phyloP scores from a whole-genome alignment of 257 asterid genomes.

The Forsythia viridissima region DNA sequence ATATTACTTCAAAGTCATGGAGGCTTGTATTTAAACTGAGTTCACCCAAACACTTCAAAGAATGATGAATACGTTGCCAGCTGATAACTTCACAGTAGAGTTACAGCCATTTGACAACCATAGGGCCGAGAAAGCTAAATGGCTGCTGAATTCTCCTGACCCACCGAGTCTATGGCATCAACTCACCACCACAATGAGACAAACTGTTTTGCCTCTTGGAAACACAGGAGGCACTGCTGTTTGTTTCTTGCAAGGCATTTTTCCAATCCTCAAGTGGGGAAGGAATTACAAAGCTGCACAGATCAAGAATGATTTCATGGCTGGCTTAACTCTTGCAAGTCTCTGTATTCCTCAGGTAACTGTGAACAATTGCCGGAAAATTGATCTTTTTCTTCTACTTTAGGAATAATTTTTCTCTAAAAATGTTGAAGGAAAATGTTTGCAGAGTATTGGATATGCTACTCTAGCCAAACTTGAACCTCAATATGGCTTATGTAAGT shows the following conservation, averaged over 20 bases:
- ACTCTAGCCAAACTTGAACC: conserved; percentile 84
- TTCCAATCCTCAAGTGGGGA: conserved; percentile 81
- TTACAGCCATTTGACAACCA: conserved; percentile 37
- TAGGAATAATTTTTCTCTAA: background rate
- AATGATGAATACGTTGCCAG: conserved; percentile 27
- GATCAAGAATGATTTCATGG: conserved; percentile 73
- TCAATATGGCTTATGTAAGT: conserved; percentile 83
- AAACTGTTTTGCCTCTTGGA: conserved; percentile 30
- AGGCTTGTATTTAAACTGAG: conserved; percentile 27
- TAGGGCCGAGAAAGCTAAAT: conserved; percentile 54
- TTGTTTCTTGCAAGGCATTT: conserved; percentile 50
- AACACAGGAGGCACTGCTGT: conserved; percentile 35
- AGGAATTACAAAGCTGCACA: conserved; percentile 53
- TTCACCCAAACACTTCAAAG: conserved; percentile 66
- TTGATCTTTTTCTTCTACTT: too few relatives aligned
- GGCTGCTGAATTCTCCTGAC: conserved; percentile 64
- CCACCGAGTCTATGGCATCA: conserved; percentile 58
- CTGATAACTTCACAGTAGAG: conserved; percentile 44
- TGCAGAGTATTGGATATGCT: conserved; percentile 90
- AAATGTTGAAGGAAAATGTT: background rate
- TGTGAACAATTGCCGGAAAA: background rate
- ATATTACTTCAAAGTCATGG: background rate
- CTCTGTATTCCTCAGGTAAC: conserved; percentile 85
- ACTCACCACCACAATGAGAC: conserved; percentile 36
- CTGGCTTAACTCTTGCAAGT: conserved; percentile 91